Evolutionary conservation across 2,329 filamentous ascomycete genomes (phyloP), one percentile per base, ranked within the genome.

Genomic region (Fulvia fulva): DNA sequence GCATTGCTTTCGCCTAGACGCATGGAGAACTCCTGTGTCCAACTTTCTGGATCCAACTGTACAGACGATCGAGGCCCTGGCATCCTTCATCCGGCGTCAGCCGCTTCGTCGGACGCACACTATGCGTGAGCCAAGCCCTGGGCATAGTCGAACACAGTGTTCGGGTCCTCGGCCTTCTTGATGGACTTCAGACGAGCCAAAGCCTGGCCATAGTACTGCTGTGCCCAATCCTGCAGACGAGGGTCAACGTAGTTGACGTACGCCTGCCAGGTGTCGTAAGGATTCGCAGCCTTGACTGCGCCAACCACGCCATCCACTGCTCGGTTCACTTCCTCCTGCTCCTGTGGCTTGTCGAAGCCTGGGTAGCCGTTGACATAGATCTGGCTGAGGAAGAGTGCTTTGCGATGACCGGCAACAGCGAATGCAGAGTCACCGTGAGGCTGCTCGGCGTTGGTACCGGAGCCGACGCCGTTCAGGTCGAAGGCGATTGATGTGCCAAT

Each of bases 201-300:
- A 8, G 44, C 53, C 19, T 53, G 26, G 2, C 59, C 61, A 54
- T 63, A 63, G 26, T 63, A 63, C 56, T 46, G 43, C 22, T 51
- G 9, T 0, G 44, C 59, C 56, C 56, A 63, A 23, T 61, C 34
- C 26, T 61, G 8, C 16, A 61, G 44, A 23, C 61, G 34, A 11
- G 61, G 61, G 49, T 63, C 61, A 16, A 63, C 47, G 41, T 63
- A 63, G 28, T 63, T 63, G 21, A 63, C 59, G 23, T 63, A 63
- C 5, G 59, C 56, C 12, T 49, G 34, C 61, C 61, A 63, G 3
- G 46, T 55, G 21, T 32, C 51, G 11, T 21, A 12, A 11, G 50
- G 50, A 6, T 59, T 58, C 34, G 57, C 54, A 12, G 50, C 51
- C 44, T 49, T 25, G n/a, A 63, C 59, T 11, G 56, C 54, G 7